These are phyloP conservation scores for Chalciporus sphaerocephalus DNA, from an alignment of 768 basidiomycete genomes.

Conservation along the genomic window DNA sequence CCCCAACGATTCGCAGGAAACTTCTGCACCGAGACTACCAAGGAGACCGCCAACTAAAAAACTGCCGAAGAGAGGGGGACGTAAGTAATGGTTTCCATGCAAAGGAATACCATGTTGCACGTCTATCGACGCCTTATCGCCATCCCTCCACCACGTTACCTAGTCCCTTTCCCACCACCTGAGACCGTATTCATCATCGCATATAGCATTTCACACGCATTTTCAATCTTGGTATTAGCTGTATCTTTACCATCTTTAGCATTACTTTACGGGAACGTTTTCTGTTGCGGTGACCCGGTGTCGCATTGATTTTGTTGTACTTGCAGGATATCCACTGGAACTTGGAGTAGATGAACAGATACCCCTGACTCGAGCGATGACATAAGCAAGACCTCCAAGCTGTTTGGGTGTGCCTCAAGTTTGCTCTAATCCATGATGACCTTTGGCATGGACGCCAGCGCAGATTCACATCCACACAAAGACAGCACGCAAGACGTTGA, in stretches of 20 bases:
- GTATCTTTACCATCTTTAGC: not conserved
- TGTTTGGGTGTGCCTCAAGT: not conserved
- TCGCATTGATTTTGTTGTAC: too few species aligned
- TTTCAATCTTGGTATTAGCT: not conserved
- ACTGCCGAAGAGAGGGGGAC: conserved; percentile 6
- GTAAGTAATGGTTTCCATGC: not conserved
- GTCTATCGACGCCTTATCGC: not conserved
- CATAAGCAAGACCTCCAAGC: not conserved
- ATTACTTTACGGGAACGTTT: not conserved
- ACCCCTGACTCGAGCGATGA: not conserved
- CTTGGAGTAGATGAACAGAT: not conserved
- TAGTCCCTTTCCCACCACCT: not conserved
- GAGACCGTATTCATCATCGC: not conserved
- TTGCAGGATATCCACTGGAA: not conserved
- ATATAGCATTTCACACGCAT: not conserved
- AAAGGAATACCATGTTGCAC: not conserved
- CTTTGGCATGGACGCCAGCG: conserved; percentile 11
- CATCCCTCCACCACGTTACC: not conserved
- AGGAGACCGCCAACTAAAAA: conserved; percentile 4
- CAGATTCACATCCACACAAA: not conserved
- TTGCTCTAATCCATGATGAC: not conserved
- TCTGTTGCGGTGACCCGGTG: not conserved
- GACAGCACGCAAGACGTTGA: conserved; percentile 5
- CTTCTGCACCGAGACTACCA: not conserved
- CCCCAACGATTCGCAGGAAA: not conserved